Percentiles rank a stretch among this genome's conserved stretches.
Conservation (phyloP, 1,139 yeast genomes). For the Yamadazyma oceani region DNA sequence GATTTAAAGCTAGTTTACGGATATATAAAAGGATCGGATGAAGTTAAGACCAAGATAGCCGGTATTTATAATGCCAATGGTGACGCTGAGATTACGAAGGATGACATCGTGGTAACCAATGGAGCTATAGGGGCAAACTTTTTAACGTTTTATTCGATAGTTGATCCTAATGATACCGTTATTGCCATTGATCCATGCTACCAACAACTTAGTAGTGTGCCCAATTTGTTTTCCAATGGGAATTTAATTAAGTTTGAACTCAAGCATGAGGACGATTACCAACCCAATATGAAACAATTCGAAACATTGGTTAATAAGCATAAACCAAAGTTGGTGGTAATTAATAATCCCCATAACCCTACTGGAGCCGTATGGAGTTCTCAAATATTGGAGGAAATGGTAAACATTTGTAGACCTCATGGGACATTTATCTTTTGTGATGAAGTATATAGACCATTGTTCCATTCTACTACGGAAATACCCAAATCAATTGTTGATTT, state of each 20-base stretch:
- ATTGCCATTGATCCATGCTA: conserved; percentile 53
- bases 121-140: conserved; percentile 64
- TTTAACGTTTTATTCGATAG: conserved; percentile 46
- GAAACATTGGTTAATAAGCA: conserved; percentile 24
- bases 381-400: conserved; percentile 32
- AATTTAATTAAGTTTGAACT: conserved; percentile 37
- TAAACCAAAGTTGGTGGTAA: conserved; percentile 45
- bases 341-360: conserved; percentile 60
- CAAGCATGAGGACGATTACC: conserved; percentile 31
- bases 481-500: conserved; percentile 41
- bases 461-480: conserved; percentile 29
- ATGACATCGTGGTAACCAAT: conserved; percentile 48
- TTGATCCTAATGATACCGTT: conserved; percentile 49
- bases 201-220: conserved; percentile 53
- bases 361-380: conserved; percentile 49
- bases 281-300: conserved; percentile 38
- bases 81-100: conserved; percentile 20
- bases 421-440: conserved; percentile 46
- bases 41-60: conserved; percentile 36
- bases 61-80: conserved; percentile 32
- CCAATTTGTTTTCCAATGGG: conserved; percentile 43
- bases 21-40: conserved; percentile 46
- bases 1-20: conserved; percentile 44
- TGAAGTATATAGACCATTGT: conserved; percentile 59
- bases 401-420: conserved; percentile 34